Evolutionary conservation across 352 stramenopile species (phyloP).

Genomic region (Phytophthora boehmeriae): DNA sequence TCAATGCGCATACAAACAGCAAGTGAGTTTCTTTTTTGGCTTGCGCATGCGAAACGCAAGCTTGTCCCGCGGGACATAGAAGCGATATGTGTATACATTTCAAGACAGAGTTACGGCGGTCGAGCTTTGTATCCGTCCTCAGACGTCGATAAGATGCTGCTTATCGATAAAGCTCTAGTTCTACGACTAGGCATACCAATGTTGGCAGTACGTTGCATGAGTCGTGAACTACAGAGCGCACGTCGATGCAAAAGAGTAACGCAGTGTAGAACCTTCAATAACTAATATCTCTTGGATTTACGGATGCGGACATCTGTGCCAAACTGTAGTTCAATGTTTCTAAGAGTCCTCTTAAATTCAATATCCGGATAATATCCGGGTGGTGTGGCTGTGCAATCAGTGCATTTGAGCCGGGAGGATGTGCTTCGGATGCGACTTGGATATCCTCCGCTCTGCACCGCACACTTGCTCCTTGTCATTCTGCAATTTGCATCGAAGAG

Average conservation of each 20-base stretch:
- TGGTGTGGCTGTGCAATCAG: conserved; percentile 23
- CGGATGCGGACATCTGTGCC: too few relatives aligned
- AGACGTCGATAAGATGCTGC: too few relatives aligned
- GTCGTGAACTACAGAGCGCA: too few relatives aligned
- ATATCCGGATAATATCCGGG: too few relatives aligned
- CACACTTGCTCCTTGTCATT: conserved; percentile 17
- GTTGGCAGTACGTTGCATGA: too few relatives aligned
- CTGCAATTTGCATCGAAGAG: conserved; percentile 27
- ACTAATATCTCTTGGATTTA: too few relatives aligned
- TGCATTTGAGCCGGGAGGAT: background rate
- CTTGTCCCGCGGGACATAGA: background rate
- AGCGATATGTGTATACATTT: background rate
- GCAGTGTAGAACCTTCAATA: too few relatives aligned
- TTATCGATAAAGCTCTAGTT: too few relatives aligned
- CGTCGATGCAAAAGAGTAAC: too few relatives aligned
- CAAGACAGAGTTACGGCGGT: conserved; percentile 1
- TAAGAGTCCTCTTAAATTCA: too few relatives aligned
- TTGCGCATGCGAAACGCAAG: conserved; percentile 3
- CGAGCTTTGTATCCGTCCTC: background rate
- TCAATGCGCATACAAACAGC: background rate
- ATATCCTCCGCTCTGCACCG: conserved; percentile 18
- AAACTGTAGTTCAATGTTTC: too few relatives aligned
- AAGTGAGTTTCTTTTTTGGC: conserved; percentile 23
- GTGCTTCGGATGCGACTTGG: conserved; percentile 8
- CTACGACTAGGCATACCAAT: too few relatives aligned